Conservation (phyloP, 1,284 basidiomycete species). For the Ustilago xerochloae region DNA sequence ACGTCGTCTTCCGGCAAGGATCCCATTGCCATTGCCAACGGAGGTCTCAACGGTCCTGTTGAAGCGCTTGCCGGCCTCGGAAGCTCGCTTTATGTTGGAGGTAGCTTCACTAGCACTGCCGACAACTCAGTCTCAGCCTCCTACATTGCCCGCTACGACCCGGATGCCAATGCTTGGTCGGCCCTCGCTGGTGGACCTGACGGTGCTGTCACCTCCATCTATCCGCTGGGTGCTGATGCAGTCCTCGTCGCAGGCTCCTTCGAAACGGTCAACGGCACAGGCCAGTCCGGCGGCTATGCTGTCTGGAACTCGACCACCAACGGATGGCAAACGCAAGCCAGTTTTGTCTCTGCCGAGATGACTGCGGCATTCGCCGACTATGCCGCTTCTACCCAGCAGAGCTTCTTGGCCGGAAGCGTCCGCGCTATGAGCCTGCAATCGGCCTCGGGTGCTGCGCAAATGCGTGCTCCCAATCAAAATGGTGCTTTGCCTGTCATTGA, state of each 20-base stretch:
- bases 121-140: constrained; percentile 71
- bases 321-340: constrained; percentile 73
- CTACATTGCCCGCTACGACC: constrained; percentile 81
- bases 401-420: constrained; percentile 70
- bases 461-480: constrained; percentile 62
- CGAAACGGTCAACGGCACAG: constrained; percentile 71
- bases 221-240: constrained; percentile 73
- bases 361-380: constrained; percentile 75
- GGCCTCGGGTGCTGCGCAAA: constrained; percentile 69
- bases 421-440: constrained; percentile 68
- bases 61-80: constrained; percentile 52
- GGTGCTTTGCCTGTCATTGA: constrained; percentile 60
- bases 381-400: constrained; percentile 70
- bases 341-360: constrained; percentile 74
- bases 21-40: constrained; percentile 69
- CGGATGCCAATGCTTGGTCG: constrained; percentile 76
- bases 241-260: constrained; percentile 83
- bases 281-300: constrained; percentile 77
- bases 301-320: constrained; percentile 77
- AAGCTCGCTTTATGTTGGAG: constrained; percentile 80
- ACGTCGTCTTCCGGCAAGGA: constrained; percentile 70
- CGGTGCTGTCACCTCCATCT: constrained; percentile 75
- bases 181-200: constrained; percentile 81
- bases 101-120: constrained; percentile 80
- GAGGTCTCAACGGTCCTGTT: constrained; percentile 67